Conservation (phyloP, 2,329 filamentous ascomycete genomes). For the Fusarium circinatum region DNA sequence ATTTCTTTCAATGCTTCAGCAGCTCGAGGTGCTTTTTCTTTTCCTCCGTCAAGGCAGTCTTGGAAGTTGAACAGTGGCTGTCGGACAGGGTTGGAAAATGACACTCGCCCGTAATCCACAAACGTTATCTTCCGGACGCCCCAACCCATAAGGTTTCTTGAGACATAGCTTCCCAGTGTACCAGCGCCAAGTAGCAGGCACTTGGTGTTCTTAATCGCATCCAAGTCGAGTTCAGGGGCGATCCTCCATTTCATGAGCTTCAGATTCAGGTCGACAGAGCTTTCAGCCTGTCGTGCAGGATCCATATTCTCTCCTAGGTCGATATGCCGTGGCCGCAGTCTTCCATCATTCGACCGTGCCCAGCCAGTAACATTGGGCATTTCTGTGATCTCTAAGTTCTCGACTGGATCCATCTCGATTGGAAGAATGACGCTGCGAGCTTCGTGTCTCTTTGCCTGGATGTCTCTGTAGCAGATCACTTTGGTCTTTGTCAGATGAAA, state of each 20-base stretch:
- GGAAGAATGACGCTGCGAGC: constrained; percentile 83
- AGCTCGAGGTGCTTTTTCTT: constrained; percentile 82
- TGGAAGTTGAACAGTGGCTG: constrained; percentile 92
- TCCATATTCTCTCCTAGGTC: constrained; percentile 96
- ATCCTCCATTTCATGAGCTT: constrained; percentile 99
- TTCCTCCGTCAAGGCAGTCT: constrained; percentile 87
- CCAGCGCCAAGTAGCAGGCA: constrained; percentile 93
- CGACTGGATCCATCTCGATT: constrained; percentile 64
- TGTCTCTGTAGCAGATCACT: constrained; percentile 90
- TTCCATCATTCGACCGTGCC: constrained; percentile 85
- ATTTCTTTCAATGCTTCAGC: constrained; percentile 84
- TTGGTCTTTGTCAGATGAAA: constrained; percentile 82
- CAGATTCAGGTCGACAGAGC: constrained; percentile 93
- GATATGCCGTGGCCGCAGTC: constrained; percentile 79
- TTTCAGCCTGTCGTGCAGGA: constrained; percentile 85
- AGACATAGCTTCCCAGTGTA: constrained; percentile 93
- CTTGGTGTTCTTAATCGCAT: constrained; percentile 87
- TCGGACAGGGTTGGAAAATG: constrained; percentile 94
- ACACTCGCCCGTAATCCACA: constrained; percentile 91
- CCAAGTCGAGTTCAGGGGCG: constrained; percentile 86
- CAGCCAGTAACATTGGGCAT: constrained; percentile 95
- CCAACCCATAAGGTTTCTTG: constrained; percentile 92
- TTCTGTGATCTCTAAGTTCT: constrained; percentile 56
- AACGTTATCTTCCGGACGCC: constrained; percentile 96
- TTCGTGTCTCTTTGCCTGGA: constrained; percentile 79